Conservation (phyloP, 306 rosid genomes). For the Begonia peltatifolia region DNA sequence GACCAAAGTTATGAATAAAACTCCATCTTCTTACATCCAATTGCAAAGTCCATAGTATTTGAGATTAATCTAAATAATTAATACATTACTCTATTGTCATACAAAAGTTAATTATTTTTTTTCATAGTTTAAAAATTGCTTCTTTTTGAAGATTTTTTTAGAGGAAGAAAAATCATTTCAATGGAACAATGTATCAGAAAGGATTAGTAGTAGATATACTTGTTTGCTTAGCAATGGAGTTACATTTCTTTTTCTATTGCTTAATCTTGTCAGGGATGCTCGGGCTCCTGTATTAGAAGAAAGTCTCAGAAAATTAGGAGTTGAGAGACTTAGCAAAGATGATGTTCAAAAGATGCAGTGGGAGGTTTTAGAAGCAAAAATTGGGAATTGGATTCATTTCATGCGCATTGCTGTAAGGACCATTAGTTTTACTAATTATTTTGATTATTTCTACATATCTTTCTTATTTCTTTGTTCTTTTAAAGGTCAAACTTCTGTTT, state of each 20-base stretch:
- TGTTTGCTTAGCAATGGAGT: neutral
- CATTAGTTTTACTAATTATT: neutral
- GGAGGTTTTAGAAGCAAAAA: slow-evolving; percentile 98
- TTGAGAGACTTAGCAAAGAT: slow-evolving; percentile 89
- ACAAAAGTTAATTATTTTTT: no score
- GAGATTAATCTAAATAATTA: no score
- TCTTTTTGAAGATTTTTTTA: no score
- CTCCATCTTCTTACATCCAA: no score
- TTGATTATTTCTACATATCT: neutral
- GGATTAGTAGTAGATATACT: no score
- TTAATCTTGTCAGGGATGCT: slow-evolving; percentile 43
- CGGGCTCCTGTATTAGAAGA: slow-evolving; percentile 83
- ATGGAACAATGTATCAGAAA: no score
- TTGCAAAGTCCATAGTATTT: no score
- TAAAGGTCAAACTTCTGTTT: slow-evolving; percentile 81
- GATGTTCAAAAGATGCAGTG: slow-evolving; percentile 94
- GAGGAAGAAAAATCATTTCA: no score
- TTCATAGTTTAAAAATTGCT: no score
- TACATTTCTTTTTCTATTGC: slow-evolving; percentile 2
- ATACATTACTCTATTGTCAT: no score
- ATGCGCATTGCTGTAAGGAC: slow-evolving; percentile 91
- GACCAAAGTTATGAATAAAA: no score
- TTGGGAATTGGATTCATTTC: slow-evolving; percentile 97
- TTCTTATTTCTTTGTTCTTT: slow-evolving; percentile 15
- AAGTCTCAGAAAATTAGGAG: slow-evolving; percentile 83